Evolutionary conservation across 495 filamentous ascomycete genomes (phyloP), one percentile per base, ranked within the genome.

Genomic region (Pseudomonodictys pantanalensis): DNA sequence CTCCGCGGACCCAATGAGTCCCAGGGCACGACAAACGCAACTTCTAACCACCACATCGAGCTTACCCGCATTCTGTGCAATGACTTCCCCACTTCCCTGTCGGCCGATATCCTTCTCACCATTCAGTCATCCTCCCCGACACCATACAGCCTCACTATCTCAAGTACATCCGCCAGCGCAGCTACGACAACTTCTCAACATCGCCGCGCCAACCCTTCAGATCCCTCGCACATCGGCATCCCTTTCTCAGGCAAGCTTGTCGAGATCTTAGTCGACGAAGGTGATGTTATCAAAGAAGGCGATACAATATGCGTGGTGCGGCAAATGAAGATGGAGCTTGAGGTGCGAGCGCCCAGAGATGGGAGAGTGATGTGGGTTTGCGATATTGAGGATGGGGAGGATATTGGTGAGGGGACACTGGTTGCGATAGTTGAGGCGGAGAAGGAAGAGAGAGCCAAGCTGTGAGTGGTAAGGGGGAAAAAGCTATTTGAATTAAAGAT

Each of bases 261-360:
- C 8, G 83, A 85, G 71, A 68, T 86, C 0, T 58, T 79, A 7
- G 80, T 86, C 1, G 69, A 76, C 4, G 74, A 78, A 15, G 82
- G 82, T 0, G 80, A 86, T 54, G 51, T 68, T 25, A 69, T 86
- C 0, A 73, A 68, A 8, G 71, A 78, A 45, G 76, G 79, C 24
- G 79, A 85, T 60, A 78, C 81, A 0, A 69, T 86, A n/a, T 81
- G 79, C 28, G 80, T 85, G 23, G 75, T 86, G 23, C 78, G 81
- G 66, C 83, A 86, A 71, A 86, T 86, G 82, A 85, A 86, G 71
- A 85, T 85, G 83, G 82, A 86, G 67, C 67, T 85, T 12, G 83
- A 85, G 67, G 75, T 86, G 6, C 65, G 83, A 25, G 76, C 76
- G 52, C 74, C 71, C 7, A 75, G 72, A 35, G 72, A 72, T 17